Conservation (phyloP, 1,139 yeast genomes). For the Yamadazyma epiphylla region DNA sequence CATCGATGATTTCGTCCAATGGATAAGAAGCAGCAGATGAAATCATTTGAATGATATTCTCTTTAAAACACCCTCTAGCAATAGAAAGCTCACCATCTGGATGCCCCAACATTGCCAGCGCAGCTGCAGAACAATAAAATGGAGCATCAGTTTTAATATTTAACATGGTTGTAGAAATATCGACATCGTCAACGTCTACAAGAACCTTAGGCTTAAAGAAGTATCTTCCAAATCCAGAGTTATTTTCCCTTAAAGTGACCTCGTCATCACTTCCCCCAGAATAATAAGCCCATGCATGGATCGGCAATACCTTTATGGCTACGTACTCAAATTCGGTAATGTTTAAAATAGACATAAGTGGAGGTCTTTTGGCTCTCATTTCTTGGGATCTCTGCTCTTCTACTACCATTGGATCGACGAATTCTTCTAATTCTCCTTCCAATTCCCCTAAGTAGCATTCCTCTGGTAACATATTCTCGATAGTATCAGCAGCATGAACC, state of each 20-base stretch:
- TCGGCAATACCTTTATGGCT: slow-evolving; percentile 65
- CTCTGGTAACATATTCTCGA: slow-evolving; percentile 11
- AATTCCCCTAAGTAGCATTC: slow-evolving; percentile 10
- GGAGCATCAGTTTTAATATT: slow-evolving; percentile 50
- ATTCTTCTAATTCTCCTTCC: slow-evolving; percentile 10
- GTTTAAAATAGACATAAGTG: slow-evolving; percentile 52
- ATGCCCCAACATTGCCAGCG: slow-evolving; percentile 53
- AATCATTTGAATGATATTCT: slow-evolving; percentile 52
- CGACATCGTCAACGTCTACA: slow-evolving; percentile 55
- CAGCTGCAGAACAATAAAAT: slow-evolving; percentile 58
- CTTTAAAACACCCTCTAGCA: slow-evolving; percentile 44
- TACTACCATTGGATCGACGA: slow-evolving; percentile 8
- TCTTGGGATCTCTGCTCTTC: slow-evolving; percentile 11
- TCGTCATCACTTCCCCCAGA: slow-evolving; percentile 87
- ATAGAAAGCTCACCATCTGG: slow-evolving; percentile 53
- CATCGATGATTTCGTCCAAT: slow-evolving; percentile 54
- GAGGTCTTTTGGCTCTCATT: slow-evolving; percentile 34
- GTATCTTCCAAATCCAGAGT: slow-evolving; percentile 72
- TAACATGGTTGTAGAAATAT: slow-evolving; percentile 45
- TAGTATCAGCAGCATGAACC: slow-evolving; percentile 13
- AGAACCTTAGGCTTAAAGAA: slow-evolving; percentile 76
- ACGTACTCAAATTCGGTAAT: slow-evolving; percentile 72
- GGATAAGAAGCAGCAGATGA: slow-evolving; percentile 56
- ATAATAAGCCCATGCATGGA: slow-evolving; percentile 81
- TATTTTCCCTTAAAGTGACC: slow-evolving; percentile 78